Base-by-base conservation (phyloP, 768 basidiomycete genomes). In the Tulasnella sp. region DNA sequence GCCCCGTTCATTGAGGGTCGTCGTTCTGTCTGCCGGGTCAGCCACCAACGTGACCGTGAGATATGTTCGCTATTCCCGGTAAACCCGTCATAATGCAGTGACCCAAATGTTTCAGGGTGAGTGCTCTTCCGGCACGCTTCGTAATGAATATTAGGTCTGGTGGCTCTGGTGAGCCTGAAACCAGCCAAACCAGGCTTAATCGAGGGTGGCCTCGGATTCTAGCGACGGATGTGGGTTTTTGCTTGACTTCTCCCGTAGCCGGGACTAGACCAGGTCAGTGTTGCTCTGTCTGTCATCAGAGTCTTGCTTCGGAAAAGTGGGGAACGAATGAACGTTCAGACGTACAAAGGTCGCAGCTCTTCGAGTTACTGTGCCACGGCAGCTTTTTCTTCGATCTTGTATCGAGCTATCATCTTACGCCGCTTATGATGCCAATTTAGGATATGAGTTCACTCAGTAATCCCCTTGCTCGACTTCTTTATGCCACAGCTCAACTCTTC, bases 1-100 rank as follows among this genome's bases (percentile, higher is more conserved):
- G 54, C n/a, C 6, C 11, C 54, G 54, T 54, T 54, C n/a, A 54
- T 46, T 54, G 54, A 54, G n/a, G 54, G 54, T 54, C 54, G 54
- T 54, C 54, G 54, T 54, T 54, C 46, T 54, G 54, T 54, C 54
- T 54, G 54, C 54, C 24, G 46, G 54, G 54, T 54, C 54, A 54
- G 54, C 54, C 54, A 54, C 54, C 54, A 54, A 54, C 54, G 54
- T 54, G 54, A 54, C 54, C 54, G 54, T 54, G 54, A 54, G 54
- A 54, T 8, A 22, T n/a, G 24, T 54, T 54, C 24, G 11, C 12
- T 54, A n/a, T 1, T n/a, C 24, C 54, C 54, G 24, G 5, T n/a
- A 54, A 54, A n/a, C 24, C 54, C 54, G 54, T n/a, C 22, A 54
- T 24, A 24, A 7, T 54, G 46, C 46, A 46, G 46, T 46, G 46